Evolutionary conservation across 1,284 basidiomycete genomes (phyloP).

Genomic region (Sporisorium scitamineum): DNA sequence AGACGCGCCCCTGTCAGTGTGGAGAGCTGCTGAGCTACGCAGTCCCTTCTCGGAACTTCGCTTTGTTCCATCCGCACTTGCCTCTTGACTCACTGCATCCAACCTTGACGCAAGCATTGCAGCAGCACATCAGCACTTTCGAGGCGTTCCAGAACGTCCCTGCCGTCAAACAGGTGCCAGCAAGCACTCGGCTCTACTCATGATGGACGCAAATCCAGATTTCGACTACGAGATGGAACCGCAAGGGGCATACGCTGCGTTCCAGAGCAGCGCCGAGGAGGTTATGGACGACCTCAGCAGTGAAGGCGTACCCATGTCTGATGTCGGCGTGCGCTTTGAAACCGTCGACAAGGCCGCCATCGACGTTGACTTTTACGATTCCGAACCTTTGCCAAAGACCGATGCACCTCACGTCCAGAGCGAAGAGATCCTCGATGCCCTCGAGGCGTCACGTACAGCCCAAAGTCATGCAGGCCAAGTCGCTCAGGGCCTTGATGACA

Average conservation of each 20-base stretch:
- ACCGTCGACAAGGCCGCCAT: slow-evolving; percentile 18
- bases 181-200: slow-evolving; percentile 6
- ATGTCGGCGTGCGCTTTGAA: slow-evolving; percentile 17
- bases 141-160: neutral
- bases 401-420: neutral
- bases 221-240: slow-evolving; percentile 51
- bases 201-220: slow-evolving; percentile 31
- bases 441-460: neutral
- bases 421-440: neutral
- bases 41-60: neutral
- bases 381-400: neutral
- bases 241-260: slow-evolving; percentile 4
- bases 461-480: neutral
- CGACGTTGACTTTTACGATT: slow-evolving; percentile 38
- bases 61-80: slow-evolving; percentile 4
- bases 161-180: neutral
- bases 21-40: neutral
- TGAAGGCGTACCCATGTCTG: slow-evolving; percentile 33
- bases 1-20: neutral
- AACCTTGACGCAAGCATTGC: neutral
- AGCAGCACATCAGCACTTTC: neutral
- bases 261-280: slow-evolving; percentile 20
- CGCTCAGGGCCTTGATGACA: neutral
- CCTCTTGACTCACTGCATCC: neutral
- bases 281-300: slow-evolving; percentile 32